Evolutionary conservation across 305 asterid genomes (phyloP).

Genomic region (Coffea humblotiana): DNA sequence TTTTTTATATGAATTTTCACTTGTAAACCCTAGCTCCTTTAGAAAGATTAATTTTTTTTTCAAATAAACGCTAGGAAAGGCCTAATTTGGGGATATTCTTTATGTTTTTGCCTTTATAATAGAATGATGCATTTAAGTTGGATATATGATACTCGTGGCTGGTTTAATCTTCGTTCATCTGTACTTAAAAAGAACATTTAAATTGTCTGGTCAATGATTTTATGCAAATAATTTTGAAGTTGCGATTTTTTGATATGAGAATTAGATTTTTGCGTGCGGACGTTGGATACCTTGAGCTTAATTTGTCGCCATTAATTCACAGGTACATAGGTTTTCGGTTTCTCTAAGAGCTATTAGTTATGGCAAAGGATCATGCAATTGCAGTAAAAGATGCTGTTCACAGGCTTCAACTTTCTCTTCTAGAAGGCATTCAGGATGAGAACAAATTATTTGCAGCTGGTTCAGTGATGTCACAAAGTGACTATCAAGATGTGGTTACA

Average conservation of each 20-base stretch:
- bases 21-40: too few relatives aligned
- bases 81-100: background rate
- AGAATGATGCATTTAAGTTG: background rate
- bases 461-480: conserved; percentile 57
- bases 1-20: too few relatives aligned
- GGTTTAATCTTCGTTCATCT: background rate
- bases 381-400: conserved; percentile 68
- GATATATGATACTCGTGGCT: background rate
- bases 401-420: conserved; percentile 71
- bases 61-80: too few relatives aligned
- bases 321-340: background rate
- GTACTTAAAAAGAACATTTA: background rate
- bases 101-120: too few relatives aligned
- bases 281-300: background rate
- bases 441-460: conserved; percentile 62
- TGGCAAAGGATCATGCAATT: conserved; percentile 39
- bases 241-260: background rate
- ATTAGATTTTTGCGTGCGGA: background rate
- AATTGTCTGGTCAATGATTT: background rate
- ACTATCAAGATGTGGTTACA: conserved; percentile 79
- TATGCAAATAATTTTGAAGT: background rate
- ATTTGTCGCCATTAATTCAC: background rate
- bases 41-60: too few relatives aligned
- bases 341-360: conserved; percentile 1
- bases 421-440: conserved; percentile 72